A percentile compares a stretch with the other conserved stretches of the same genome.
Conservation (phyloP, 345 rosid species). For the Bruguiera parviflora region DNA sequence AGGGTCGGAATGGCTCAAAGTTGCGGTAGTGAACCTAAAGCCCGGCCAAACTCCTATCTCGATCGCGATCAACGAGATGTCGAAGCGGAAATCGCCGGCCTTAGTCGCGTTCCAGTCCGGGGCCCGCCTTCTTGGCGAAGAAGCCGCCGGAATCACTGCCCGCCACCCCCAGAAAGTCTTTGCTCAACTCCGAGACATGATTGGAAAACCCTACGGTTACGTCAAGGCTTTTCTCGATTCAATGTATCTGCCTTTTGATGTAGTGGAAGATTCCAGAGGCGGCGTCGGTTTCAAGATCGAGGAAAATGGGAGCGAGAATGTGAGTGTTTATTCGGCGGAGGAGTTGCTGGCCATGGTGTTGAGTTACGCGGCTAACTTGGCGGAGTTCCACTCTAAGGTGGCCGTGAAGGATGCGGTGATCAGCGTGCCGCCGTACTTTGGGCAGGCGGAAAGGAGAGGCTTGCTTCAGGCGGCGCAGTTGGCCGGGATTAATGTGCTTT, state of each 20-base stretch:
- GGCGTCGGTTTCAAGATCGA: slow-evolving; percentile 54
- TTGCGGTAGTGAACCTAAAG: slow-evolving; percentile 82
- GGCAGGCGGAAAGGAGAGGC: slow-evolving; percentile 92
- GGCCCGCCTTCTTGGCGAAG: slow-evolving; percentile 76
- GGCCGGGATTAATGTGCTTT: slow-evolving; percentile 88
- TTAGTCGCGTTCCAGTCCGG: slow-evolving; percentile 79
- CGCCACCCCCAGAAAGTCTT: slow-evolving; percentile 79
- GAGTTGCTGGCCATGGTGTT: slow-evolving; percentile 90
- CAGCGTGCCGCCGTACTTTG: slow-evolving; percentile 86
- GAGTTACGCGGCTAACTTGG: slow-evolving; percentile 60
- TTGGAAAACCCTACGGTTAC: slow-evolving; percentile 70
- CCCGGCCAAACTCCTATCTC: slow-evolving; percentile 89
- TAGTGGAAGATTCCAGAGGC: slow-evolving; percentile 79
- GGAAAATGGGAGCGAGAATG: slow-evolving; percentile 29
- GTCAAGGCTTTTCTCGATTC: slow-evolving; percentile 60
- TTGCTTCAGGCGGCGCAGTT: slow-evolving; percentile 81
- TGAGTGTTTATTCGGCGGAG: slow-evolving; percentile 56
- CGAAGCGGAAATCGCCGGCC: slow-evolving; percentile 91
- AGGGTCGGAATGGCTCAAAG: slow-evolving; percentile 93
- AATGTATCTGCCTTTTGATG: slow-evolving; percentile 63
- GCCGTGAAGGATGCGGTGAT: slow-evolving; percentile 70
- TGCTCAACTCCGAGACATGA: slow-evolving; percentile 76
- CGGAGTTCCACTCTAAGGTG: slow-evolving; percentile 74
- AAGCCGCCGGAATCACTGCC: slow-evolving; percentile 87
- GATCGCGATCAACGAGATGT: slow-evolving; percentile 96